Evolutionary conservation across 768 basidiomycete genomes (phyloP), one percentile per base, ranked within the genome.

Genomic region (Rhizopogon rudus): DNA sequence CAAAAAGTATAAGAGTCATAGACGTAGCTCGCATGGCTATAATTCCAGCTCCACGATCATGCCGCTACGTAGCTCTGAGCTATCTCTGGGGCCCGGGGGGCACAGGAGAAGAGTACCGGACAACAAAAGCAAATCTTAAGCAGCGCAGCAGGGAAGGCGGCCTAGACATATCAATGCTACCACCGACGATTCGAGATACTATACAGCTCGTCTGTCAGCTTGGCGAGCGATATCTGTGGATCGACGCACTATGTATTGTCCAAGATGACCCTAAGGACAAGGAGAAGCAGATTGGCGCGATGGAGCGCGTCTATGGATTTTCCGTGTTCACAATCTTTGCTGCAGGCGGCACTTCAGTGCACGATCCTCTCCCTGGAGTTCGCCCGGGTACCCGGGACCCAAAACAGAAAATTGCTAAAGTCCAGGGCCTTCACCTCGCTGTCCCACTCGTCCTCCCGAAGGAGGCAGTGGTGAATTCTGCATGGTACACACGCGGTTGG

Each of bases 401-500:
- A 20, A 13, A 28, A 20, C 45, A 53, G 12, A 17, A 53, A 7
- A 53, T 50, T 6, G 51, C 39, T 12, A 33, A 53, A 28, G 40
- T 55, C 20, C 54, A 55, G 22, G 51, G 54, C 5, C 39, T 55
- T 52, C 54, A 55, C 29, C 54, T 55, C 28, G 25, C 51, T 39
- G 17, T 52, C 6, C 51, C 39, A 3, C 51, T 52, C 8, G 1
- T 33, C 31, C 31, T 33, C 31, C 31, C 8, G 31, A 33, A 9
- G 8, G 31, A 33, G 31, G 31, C 8, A 7, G 31, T 33, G 31
- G 1, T 33, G 31, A 8, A 6, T 9, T 57, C 63, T 3, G 20
- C 40, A 6, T 67, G 65, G 65, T 33, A 53, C 16, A 59, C 53
- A 9, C 55, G 65, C 13, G 63, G 61, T 14, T 66, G 65, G 65